Evolutionary conservation across 345 rosid species (phyloP).

Genomic region (Linum usitatissimum): DNA sequence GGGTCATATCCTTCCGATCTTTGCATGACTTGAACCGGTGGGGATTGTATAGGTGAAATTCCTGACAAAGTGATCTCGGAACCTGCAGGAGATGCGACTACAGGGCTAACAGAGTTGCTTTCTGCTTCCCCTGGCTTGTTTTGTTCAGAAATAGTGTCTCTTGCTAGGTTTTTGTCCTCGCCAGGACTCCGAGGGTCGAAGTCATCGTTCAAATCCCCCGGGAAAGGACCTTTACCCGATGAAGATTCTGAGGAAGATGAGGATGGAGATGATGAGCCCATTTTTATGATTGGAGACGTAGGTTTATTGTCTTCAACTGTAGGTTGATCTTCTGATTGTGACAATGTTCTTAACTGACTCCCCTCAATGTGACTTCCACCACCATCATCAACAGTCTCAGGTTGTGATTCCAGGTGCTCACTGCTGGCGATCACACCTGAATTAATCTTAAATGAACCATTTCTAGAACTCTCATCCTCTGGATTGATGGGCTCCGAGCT

Average conservation of each 20-base stretch:
- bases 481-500: conserved; percentile 13
- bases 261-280: conserved; percentile 20
- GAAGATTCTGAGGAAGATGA: conserved; percentile 26
- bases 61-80: conserved; percentile 22
- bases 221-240: conserved; percentile 23
- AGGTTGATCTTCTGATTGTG: too few relatives aligned
- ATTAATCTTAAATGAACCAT: not conserved
- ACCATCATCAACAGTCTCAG: conserved; percentile 4
- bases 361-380: not conserved
- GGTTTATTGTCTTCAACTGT: not conserved
- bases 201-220: conserved; percentile 2
- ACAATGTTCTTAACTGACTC: too few relatives aligned
- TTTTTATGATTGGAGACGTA: conserved; percentile 1
- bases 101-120: conserved; percentile 9
- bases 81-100: conserved; percentile 22
- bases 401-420: conserved; percentile 9
- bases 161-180: conserved; percentile 3
- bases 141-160: not conserved
- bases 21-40: conserved; percentile 69
- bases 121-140: conserved; percentile 15
- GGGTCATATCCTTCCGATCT: conserved; percentile 36
- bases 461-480: not conserved
- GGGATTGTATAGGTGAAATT: conserved; percentile 38
- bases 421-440: conserved; percentile 15
- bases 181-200: not conserved